Percentiles rank a stretch among this genome's conserved stretches.
Conservation (phyloP, 2,329 filamentous ascomycete genomes). For the Ophiocordyceps camponoti-saundersi region DNA sequence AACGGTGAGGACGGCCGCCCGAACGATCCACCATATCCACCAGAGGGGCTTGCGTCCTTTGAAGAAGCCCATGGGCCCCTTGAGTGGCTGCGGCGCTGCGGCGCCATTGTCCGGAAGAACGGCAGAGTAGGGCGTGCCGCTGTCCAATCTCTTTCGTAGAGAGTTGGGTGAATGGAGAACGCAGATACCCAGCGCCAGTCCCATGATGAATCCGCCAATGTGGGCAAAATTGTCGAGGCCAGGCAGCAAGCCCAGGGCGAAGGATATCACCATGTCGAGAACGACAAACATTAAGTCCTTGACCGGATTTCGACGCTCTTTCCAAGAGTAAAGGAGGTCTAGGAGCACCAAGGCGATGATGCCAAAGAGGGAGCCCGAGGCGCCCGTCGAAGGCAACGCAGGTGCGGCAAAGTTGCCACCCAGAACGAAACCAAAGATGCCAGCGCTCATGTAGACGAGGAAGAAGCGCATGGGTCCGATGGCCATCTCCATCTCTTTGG, state of each 20-base stretch:
- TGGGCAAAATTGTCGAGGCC: constrained; percentile 95
- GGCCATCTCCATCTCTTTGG: constrained; percentile 77
- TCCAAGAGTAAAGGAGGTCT: constrained; percentile 88
- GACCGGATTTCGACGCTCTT: constrained; percentile 55
- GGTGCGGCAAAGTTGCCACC: constrained; percentile 84
- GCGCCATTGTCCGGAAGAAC: constrained; percentile 36
- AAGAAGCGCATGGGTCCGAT: constrained; percentile 82
- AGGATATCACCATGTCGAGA: constrained; percentile 74
- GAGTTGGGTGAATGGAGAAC: constrained; percentile 77
- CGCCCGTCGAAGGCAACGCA: constrained; percentile 69
- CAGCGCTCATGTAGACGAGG: constrained; percentile 75
- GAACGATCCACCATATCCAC: constrained; percentile 95
- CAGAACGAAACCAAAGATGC: constrained; percentile 91
- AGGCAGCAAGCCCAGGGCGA: constrained; percentile 79
- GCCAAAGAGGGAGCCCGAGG: constrained; percentile 81
- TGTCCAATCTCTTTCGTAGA: constrained; percentile 56
- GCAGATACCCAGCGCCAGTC: constrained; percentile 70
- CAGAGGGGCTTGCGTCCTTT: constrained; percentile 82
- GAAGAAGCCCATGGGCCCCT: constrained; percentile 63
- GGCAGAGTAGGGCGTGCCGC: constrained; percentile 53
- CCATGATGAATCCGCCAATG: constrained; percentile 91
- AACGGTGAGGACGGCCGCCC: constrained; percentile 60
- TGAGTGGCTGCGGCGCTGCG: constrained; percentile 35
- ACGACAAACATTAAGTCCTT: constrained; percentile 79
- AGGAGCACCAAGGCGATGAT: constrained; percentile 77